Evolutionary conservation across 225 moss, liverwort and hornwort genomes (phyloP).

Genomic region (Physcomitrium patens): DNA sequence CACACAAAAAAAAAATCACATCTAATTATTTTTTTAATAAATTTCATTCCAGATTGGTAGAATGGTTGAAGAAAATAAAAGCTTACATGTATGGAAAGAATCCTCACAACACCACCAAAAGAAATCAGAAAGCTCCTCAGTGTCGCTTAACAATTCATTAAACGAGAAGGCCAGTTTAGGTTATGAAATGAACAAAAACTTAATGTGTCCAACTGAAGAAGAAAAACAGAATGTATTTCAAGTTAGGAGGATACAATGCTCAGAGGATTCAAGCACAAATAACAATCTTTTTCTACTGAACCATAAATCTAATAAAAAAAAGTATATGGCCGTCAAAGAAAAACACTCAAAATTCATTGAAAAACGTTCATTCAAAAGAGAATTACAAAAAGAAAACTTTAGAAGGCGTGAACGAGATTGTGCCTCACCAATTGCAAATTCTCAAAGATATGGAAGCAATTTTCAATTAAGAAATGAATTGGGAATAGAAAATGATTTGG

Average conservation of each 20-base stretch:
- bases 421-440: conserved; percentile 37
- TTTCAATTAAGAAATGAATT: neutral
- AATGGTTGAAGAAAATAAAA: neutral
- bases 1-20: no score
- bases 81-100: neutral
- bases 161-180: neutral
- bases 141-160: neutral
- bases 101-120: neutral
- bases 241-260: neutral
- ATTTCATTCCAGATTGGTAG: conserved; percentile 1
- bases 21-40: fast-evolving
- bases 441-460: conserved; percentile 10
- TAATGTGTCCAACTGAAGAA: neutral
- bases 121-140: conserved; percentile 9
- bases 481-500: neutral
- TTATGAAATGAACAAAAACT: neutral
- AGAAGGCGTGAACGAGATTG: conserved; percentile 40
- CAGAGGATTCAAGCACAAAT: neutral
- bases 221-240: neutral
- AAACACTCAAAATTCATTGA: conserved; percentile 17
- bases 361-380: conserved; percentile 40
- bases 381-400: conserved; percentile 29
- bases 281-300: neutral
- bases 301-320: conserved; percentile 12
- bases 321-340: conserved; percentile 14